Evolutionary conservation across 257 asterid species (phyloP).

Genomic region (Handroanthus guayacan): DNA sequence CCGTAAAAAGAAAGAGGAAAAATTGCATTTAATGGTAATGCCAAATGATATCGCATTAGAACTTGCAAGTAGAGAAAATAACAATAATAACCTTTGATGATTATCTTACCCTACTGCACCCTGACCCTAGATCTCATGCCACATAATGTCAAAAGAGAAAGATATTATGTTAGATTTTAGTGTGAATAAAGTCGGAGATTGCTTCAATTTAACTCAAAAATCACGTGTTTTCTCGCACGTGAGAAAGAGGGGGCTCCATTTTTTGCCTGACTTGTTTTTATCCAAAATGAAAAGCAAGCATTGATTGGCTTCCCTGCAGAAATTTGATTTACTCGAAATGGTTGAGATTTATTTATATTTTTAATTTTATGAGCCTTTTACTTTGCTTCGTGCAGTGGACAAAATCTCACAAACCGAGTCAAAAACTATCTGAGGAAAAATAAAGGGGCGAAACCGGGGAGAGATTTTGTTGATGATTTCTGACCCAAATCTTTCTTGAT

Average conservation of each 20-base stretch:
- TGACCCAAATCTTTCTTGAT: conserved; percentile 42
- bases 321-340: neutral
- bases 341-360: neutral
- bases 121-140: neutral
- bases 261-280: conserved; percentile 31
- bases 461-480: conserved; percentile 28
- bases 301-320: conserved; percentile 13
- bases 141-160: neutral
- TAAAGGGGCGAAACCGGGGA: neutral
- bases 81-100: no score
- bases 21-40: no score
- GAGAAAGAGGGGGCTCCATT: conserved; percentile 1
- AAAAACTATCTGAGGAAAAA: neutral
- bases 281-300: neutral
- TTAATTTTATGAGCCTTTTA: neutral
- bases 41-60: no score
- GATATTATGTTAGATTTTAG: neutral
- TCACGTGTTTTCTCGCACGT: conserved; percentile 25
- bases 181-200: neutral
- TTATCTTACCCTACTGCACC: no score
- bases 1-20: no score
- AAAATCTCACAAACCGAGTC: conserved; percentile 32
- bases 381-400: conserved; percentile 39
- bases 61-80: no score
- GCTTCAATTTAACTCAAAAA: neutral